Evolutionary conservation across 805 yeast genomes (phyloP), one percentile per base, ranked within the genome.

Genomic region (Ogataea saltuana): DNA sequence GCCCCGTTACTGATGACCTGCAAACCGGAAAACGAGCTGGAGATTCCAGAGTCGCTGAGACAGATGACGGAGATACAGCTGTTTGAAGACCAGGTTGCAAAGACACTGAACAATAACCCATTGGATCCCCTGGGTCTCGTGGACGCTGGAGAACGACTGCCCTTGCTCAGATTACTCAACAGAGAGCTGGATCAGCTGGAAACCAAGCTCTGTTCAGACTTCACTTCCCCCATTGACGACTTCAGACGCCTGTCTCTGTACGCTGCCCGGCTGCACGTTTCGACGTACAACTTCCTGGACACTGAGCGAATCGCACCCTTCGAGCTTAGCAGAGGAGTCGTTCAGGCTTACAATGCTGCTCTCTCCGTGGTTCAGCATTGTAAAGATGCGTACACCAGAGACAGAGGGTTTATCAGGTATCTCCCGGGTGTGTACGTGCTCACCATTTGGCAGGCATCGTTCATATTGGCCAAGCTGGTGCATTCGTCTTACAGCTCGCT

Each of bases 381-480:
- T 18, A 74, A 78, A 39, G 59, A 71, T 15, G 79, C 88, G 48
- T 82, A 83, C 47, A 68, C 72, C 17, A 69, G 75, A 21, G 80
- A 84, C 56, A 74, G 76, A 33, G 71, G 70, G 25, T 84, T 88
- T 56, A 77, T 90, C 58, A 78, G 75, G 54, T 88, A 85, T 56
- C 72, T 91, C 34, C 98, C 99, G 0, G 85, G 85, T 39, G 88
- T 87, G 1, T 83, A 86, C 59, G 78, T 89, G 2, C 70, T 88
- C 48, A 81, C 84, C 36, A 77, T 90, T 21, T 89, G 98, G 96
- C 98, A 93, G 64, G 85, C 96, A 1, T 81, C 96, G 2, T 85
- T 89, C 54, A 80, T 91, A 28, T 80, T 93, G 23, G 86, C 85
- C 41, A 82, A 87, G 55, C 69, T 91, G 36, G 75, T 80, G 7